phyloP scores from a whole-genome alignment of 768 basidiomycete species.

The Tylopilus vinaceipallidus region DNA sequence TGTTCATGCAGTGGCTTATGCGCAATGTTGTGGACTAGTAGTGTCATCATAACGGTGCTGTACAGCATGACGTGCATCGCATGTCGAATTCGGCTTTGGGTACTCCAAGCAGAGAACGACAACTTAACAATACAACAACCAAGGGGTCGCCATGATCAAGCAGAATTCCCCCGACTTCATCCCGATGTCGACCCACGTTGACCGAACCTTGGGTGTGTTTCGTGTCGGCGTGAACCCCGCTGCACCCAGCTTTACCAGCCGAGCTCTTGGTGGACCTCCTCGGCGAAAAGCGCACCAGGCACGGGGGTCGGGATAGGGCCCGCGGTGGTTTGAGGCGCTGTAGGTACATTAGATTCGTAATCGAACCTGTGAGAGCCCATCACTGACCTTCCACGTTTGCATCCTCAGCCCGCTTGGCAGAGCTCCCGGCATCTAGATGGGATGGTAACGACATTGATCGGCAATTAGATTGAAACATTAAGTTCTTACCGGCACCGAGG shows the following conservation, averaged over 20 bases:
- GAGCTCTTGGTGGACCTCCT: slow-evolving; percentile 13
- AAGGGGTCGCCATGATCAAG: background rate
- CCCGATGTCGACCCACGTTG: background rate
- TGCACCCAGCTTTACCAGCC: background rate
- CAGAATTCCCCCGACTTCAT: background rate
- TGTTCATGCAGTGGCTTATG: no score
- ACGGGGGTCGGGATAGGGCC: background rate
- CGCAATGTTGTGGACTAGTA: no score
- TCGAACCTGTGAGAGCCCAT: background rate
- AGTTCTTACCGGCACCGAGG: slow-evolving; percentile 1
- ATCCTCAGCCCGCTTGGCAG: background rate
- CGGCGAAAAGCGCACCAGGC: slow-evolving; percentile 4
- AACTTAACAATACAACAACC: background rate
- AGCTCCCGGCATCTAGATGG: background rate
- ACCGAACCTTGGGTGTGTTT: background rate
- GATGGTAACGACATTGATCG: background rate
- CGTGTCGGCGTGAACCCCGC: background rate
- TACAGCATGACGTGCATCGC: background rate
- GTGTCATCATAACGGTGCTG: background rate
- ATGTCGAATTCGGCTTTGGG: background rate
- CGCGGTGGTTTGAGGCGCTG: background rate
- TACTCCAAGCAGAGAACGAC: background rate
- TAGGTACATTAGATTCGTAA: background rate
- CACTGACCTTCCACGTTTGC: slow-evolving; percentile 7
- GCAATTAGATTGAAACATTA: background rate